Percentiles rank a stretch among this genome's conserved stretches.
These are phyloP conservation scores for Didymella arachidicola DNA, from an alignment of 2,329 filamentous ascomycete species.

Conservation along the genomic window DNA sequence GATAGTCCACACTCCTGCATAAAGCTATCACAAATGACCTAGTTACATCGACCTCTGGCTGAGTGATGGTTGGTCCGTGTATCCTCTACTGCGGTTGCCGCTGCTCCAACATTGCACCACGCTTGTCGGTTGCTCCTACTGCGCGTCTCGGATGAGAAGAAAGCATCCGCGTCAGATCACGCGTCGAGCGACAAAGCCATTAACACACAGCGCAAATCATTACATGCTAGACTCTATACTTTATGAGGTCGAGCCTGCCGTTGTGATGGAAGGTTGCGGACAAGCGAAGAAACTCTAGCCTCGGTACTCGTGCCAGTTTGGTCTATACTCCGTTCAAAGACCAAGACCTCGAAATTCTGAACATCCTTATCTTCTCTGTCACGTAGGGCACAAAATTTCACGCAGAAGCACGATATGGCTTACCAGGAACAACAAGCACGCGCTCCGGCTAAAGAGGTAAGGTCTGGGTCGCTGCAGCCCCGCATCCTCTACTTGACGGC, in stretches of 20 bases:
- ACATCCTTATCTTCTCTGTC: neutral
- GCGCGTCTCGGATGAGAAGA: neutral
- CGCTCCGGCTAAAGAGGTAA: too few relatives aligned
- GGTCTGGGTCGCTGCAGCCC: neutral
- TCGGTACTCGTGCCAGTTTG: constrained; percentile 19
- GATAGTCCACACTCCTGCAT: too few relatives aligned
- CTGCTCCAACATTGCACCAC: too few relatives aligned
- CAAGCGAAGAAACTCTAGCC: constrained; percentile 17
- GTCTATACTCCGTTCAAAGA: constrained; percentile 13
- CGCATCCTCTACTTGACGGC: constrained; percentile 31
- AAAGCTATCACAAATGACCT: too few relatives aligned
- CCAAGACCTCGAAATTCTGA: constrained; percentile 14
- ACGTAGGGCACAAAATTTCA: neutral
- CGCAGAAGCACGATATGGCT: neutral
- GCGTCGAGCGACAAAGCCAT: neutral
- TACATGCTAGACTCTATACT: neutral
- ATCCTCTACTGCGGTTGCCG: too few relatives aligned
- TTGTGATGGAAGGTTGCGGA: constrained; percentile 1
- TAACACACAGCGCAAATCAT: too few relatives aligned
- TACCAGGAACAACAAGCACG: neutral
- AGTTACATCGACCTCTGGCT: too few relatives aligned
- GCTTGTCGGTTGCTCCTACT: neutral
- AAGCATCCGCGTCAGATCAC: neutral
- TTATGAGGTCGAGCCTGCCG: neutral
- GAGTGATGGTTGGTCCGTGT: too few relatives aligned